Evolutionary conservation across 2,329 filamentous ascomycete species (phyloP), one percentile per base, ranked within the genome.

Genomic region (Aspergillus arachidicola): DNA sequence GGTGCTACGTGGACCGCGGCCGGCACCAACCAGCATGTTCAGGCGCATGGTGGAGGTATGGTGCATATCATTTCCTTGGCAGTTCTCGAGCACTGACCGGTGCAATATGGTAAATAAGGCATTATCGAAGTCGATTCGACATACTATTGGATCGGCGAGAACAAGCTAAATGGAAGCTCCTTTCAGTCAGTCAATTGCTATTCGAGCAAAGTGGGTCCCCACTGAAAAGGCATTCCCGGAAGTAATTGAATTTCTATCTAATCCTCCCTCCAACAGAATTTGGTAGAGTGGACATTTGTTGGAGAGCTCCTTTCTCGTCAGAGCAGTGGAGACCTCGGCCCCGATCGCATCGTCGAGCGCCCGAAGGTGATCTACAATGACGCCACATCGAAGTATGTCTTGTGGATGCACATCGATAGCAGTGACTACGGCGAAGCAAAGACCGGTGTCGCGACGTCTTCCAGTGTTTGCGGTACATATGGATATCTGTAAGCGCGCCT

Each of bases 181-280:
- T 91, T 91, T 73, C 84, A 86, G 63, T 87, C 87, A 58, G 80
- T 91, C 68, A 90, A 90, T 73, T 91, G 89, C 76, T 91, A 91
- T 74, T 86, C 85, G 0, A 89, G 86, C 16, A 80, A 79, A 14
- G 81, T 64, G 12, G 0, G 43, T 10, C 16, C 10, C 11, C 0
- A 23, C 23, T 12, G 1, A 5, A 1, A 3, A 21, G 14, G 4
- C 19, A 30, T 10, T 14, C 3, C n/a, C 28, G 12, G 12, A n/a
- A 2, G 4, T 3, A 11, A 1, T 16, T 2, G 16, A 28, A 3
- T n/a, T 26, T 6, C 4, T 16, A 7, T 32, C 28, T 32, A 32
- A 51, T 4, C 19, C 10, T 21, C 11, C 9, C 14, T 6, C 16
- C 11, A 7, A 4, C n/a, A 66, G 65, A 58, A 91, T 73, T 81